phyloP scores from a whole-genome alignment of 371 early-diverging fungal species.

The Mucor mucedo region DNA sequence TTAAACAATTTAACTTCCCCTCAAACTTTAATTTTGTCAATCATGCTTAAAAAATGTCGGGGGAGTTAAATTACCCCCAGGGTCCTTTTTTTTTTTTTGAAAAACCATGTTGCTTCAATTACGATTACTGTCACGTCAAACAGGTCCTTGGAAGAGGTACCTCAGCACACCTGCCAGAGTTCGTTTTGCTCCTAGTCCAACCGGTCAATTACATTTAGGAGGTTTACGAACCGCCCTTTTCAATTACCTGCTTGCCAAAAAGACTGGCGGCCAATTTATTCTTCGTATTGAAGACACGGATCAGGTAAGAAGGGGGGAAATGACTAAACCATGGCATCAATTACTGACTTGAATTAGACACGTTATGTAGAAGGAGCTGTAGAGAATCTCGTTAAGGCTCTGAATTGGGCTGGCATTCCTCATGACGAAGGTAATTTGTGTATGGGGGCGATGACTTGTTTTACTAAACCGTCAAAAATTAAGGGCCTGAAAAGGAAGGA shows the following conservation, averaged over 20 bases:
- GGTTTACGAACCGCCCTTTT: conserved; percentile 93
- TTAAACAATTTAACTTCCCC: too few relatives aligned
- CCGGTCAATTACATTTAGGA: conserved; percentile 92
- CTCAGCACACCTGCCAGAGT: conserved; percentile 63
- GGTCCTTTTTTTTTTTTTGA: background rate
- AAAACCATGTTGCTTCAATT: conserved; percentile 8
- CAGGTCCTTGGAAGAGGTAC: conserved; percentile 5
- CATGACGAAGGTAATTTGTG: conserved; percentile 74
- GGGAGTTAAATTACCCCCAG: background rate
- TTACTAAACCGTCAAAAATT: too few relatives aligned
- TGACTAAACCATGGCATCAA: too few relatives aligned
- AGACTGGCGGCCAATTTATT: conserved; percentile 78
- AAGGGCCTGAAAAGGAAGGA: conserved; percentile 68
- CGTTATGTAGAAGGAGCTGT: conserved; percentile 82
- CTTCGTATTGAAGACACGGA: conserved; percentile 97
- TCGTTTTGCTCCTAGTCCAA: conserved; percentile 95
- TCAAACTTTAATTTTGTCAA: too few relatives aligned
- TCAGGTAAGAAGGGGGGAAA: conserved; percentile 46
- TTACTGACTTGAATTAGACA: conserved; percentile 41
- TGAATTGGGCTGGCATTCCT: conserved; percentile 82
- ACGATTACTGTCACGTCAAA: conserved; percentile 1
- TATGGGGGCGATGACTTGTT: too few relatives aligned
- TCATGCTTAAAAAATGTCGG: too few relatives aligned
- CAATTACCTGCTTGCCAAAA: conserved; percentile 85
- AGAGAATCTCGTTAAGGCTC: conserved; percentile 65